These are phyloP conservation scores for Manihot esculenta DNA, from an alignment of 441 rosid species.

Conservation along the genomic window DNA sequence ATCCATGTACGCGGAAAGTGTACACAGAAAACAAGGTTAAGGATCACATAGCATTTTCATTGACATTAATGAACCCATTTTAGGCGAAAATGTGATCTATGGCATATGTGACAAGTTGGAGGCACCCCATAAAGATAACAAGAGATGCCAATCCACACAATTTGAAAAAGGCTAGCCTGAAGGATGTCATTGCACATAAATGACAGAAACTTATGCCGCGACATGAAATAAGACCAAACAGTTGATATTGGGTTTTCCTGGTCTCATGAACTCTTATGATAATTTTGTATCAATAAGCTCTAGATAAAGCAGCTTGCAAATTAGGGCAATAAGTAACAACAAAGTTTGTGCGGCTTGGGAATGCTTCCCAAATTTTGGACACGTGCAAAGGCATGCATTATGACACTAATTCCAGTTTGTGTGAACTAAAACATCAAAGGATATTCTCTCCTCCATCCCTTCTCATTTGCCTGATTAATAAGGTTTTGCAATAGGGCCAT, in stretches of 20 bases:
- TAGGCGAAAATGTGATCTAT: not conserved
- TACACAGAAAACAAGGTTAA: slow-evolving; percentile 34
- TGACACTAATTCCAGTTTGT: not conserved
- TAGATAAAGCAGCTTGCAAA: not conserved
- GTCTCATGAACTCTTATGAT: not conserved
- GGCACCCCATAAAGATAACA: not conserved
- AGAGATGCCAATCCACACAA: not conserved
- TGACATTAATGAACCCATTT: not conserved
- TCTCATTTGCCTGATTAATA: slow-evolving; percentile 48
- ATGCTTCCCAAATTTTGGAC: not conserved
- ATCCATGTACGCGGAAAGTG: slow-evolving; percentile 35
- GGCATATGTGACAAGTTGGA: not conserved
- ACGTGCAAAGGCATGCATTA: not conserved
- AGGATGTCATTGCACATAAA: not conserved
- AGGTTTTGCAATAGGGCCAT: slow-evolving; percentile 34
- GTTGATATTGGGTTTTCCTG: not conserved
- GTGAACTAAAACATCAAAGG: slow-evolving; percentile 34
- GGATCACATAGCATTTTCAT: slow-evolving; percentile 22
- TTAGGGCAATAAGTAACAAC: not conserved
- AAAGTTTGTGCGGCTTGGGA: not conserved
- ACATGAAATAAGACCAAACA: not conserved
- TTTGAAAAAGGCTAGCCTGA: not conserved
- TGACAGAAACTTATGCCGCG: not conserved
- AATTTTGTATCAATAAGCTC: not conserved
- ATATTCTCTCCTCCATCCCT: slow-evolving; percentile 61